phyloP scores from a whole-genome alignment of 2,329 filamentous ascomycete species.

The Cordyceps cicadae region DNA sequence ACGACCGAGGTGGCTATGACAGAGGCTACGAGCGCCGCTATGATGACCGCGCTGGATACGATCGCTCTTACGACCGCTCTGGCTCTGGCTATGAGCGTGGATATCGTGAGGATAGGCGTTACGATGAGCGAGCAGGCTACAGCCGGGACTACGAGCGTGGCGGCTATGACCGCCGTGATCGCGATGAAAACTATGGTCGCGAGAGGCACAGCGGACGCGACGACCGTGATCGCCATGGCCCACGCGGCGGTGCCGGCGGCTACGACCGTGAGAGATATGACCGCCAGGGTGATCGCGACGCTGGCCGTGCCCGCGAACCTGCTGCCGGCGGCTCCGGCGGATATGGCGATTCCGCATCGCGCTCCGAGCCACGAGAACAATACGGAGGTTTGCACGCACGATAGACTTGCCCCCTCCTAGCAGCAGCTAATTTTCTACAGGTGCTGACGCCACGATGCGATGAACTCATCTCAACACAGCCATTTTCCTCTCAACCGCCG shows the following conservation, averaged over 20 bases:
- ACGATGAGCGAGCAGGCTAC: constrained; percentile 27
- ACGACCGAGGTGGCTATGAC: constrained; percentile 34
- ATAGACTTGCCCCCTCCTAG: background rate
- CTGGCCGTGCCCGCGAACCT: constrained; percentile 31
- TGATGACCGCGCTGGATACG: constrained; percentile 20
- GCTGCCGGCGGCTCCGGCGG: constrained; percentile 26
- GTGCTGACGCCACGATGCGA: constrained; percentile 23
- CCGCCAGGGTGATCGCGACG: constrained; percentile 34
- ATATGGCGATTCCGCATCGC: constrained; percentile 34
- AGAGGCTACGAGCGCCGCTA: constrained; percentile 30
- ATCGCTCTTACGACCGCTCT: constrained; percentile 30
- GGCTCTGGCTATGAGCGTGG: constrained; percentile 26
- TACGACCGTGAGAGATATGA: constrained; percentile 45
- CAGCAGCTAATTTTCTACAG: constrained; percentile 23
- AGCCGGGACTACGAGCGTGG: constrained; percentile 50
- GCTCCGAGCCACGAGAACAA: constrained; percentile 35
- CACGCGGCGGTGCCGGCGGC: constrained; percentile 31
- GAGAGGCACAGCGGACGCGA: constrained; percentile 37
- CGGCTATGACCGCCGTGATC: constrained; percentile 29
- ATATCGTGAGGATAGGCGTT: constrained; percentile 24
- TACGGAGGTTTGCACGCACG: constrained; percentile 33
- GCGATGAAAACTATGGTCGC: constrained; percentile 31
- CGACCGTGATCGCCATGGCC: constrained; percentile 35
- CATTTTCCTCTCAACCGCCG: background rate
- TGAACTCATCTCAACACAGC: constrained; percentile 13